Base-by-base conservation (phyloP, 73 alveolate genomes). In the Symbiodinium natans region DNA sequence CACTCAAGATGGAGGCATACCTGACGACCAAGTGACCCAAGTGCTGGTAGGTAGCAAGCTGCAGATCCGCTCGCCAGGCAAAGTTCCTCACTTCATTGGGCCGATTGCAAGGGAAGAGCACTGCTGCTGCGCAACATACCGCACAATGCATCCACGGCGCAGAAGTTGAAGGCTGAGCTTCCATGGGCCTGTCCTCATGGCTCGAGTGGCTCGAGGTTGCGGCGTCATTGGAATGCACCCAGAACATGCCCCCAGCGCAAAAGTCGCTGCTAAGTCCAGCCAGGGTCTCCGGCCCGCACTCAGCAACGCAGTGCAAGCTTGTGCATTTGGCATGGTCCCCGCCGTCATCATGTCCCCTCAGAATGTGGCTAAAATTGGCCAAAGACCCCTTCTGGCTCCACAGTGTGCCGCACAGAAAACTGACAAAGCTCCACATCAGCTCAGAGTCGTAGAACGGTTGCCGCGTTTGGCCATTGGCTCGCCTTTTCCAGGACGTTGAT, bases 401-500 rank as follows among this genome's bases (percentile, higher is more conserved):
- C n/a, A n/a, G n/a, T n/a, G n/a, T n/a, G n/a, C n/a, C n/a, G n/a
- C n/a, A n/a, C n/a, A n/a, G n/a, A n/a, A n/a, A n/a, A n/a, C n/a
- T n/a, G n/a, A n/a, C n/a, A n/a, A n/a, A n/a, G n/a, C n/a, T n/a
- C n/a, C n/a, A n/a, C n/a, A 21, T 15, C 31, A 52, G 71, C 71
- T 52, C 10, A 17, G 89, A 5, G 33, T 13, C 97, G 54, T 9
- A 73, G 74, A 39, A 68, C 21, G 4, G 48, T 27, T 0, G 46
- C 39, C 9, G 89, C 86, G 5, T 39, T 8, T 31, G 89, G 46
- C 97, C 97, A 90, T 10, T 43, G 88, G 27, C 89, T 68, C 19
- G 97, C 77, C 39, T 90, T 90, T 80, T 41, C 97, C 77, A 90
- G 15, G 80, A 90, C 88, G 77, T 90, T 90, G 87, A 90, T 73